Base-by-base conservation (phyloP, 257 asterid species). In the Prunella vulgaris region DNA sequence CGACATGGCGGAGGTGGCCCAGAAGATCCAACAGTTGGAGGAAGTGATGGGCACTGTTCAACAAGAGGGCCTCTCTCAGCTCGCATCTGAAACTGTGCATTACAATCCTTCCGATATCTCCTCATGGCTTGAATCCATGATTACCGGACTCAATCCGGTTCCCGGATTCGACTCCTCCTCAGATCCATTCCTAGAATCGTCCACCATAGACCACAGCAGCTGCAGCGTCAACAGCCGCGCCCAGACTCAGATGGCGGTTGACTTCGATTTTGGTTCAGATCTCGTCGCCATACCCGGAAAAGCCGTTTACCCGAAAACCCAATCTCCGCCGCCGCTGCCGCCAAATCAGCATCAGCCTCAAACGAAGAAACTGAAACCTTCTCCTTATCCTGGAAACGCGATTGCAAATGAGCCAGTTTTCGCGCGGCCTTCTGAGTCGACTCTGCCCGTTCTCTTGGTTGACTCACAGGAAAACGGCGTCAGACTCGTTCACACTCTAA, bases 401-500 rank as follows among this genome's bases (percentile, higher is more conserved):
- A 62, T 35, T 32, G 73, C 46, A 5, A 37, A 14, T 15, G 79
- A 75, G 12, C 64, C 73, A 0, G 54, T 32, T 24, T 57, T 33
- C 7, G 51, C 69, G 2, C 78, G 70, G n/a, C 76, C 83, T 7
- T 65, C 51, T 1, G 84, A 76, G 48, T 60, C 83, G 37, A 63
- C 82, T 52, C 80, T 84, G 80, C 92, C 88, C 0, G 76, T 87
- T 1, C 83, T 90, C 22, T 82, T 88, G 20, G 86, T 85, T 20
- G 96, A 90, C 82, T 84, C 96, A 12, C 97, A 93, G 83, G 98
- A 85, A 32, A 90, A 88, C 78, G 98, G 97, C 0, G 72, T 93
- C 14, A 38, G 96, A 4, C 88, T 93, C 32, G 98, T 93, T 0
- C 97, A 93, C 62, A 78, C 92, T 6, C 66, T 93, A 37, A 84